Base-by-base conservation (phyloP, 257 asterid genomes). In the Galeopsis tetrahit region DNA sequence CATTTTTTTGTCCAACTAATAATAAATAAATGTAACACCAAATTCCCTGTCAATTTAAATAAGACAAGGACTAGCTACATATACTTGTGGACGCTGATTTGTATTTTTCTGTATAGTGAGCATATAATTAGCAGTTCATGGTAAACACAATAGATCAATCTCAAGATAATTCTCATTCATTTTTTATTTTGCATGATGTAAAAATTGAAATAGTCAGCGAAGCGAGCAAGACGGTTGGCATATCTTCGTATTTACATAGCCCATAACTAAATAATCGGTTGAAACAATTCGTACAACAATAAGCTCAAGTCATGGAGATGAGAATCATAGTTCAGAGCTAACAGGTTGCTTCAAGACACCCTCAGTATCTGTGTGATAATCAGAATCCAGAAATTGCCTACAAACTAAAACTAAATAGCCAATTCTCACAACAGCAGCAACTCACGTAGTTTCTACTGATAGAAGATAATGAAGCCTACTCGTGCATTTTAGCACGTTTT, bases 401-500 rank as follows among this genome's bases (percentile, higher is more conserved):
- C 51, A 31, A 66, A 46, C 61, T 70, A 34, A 43, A 38, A 40
- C 40, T 60, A 31, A 48, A 69, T 39, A 66, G 77, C 42, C 71
- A 48, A 14, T 36, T 65, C 70, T 40, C 71, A 17, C 40, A 7
- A 70, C 39, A 75, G 40, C n/a, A 17, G 4, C 32, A 49, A 43
- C 59, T 14, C 43, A 31, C 58, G 7, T 40, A 63, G 76, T 59
- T 62, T 61, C 60, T 68, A 63, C 68, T 73, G 40, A 43, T 66
- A 44, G 44, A 68, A 49, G 55, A 73, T 17, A 9, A 73, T 5
- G 48, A 53, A 10, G 36, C 70, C 72, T 85, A 83, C 36, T 70
- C 74, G 10, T 83, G 82, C 78, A 68, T 17, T 69, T 75, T 89
- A 53, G 88, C 74, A 7, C 96, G 96, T 70, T 89, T 89, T 2